Evolutionary conservation across 768 basidiomycete species (phyloP).

Genomic region (Lactarius quietus): DNA sequence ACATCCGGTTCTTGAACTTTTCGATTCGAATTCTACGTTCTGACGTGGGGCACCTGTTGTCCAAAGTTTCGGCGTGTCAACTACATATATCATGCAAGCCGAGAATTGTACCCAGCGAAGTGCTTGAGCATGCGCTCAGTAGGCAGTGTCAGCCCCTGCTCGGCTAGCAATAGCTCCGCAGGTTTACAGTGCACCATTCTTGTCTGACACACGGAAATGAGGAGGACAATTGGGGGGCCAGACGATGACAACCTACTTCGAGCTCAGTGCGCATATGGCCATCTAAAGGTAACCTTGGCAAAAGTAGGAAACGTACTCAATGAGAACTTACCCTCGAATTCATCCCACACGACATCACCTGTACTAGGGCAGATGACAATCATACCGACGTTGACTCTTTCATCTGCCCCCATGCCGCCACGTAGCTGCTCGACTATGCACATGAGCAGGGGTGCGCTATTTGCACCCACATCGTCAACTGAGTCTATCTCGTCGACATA

Average conservation of each 20-base stretch:
- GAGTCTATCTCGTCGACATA: constrained; percentile 81
- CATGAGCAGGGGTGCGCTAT: constrained; percentile 67
- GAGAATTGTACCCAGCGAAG: constrained; percentile 53
- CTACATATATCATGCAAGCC: not conserved
- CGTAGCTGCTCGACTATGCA: constrained; percentile 60
- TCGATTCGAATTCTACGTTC: constrained; percentile 58
- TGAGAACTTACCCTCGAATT: constrained; percentile 63
- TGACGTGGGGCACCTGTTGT: constrained; percentile 27
- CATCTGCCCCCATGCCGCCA: constrained; percentile 42
- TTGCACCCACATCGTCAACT: constrained; percentile 53
- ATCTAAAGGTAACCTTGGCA: constrained; percentile 43
- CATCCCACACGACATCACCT: constrained; percentile 92
- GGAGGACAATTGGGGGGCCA: not conserved
- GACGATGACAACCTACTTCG: constrained; percentile 48
- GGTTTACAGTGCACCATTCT: constrained; percentile 83
- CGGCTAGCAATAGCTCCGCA: constrained; percentile 70
- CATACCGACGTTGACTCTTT: constrained; percentile 57
- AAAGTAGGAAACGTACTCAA: not conserved
- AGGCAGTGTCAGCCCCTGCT: constrained; percentile 53
- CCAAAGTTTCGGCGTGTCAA: not conserved
- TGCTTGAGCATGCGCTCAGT: constrained; percentile 75
- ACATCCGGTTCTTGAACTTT: constrained; percentile 48
- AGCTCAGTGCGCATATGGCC: constrained; percentile 83
- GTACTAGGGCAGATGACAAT: constrained; percentile 81
- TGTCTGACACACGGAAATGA: constrained; percentile 48